Evolutionary conservation across 2,329 filamentous ascomycete genomes (phyloP), one percentile per base, ranked within the genome.

Genomic region (Colletotrichum musae): DNA sequence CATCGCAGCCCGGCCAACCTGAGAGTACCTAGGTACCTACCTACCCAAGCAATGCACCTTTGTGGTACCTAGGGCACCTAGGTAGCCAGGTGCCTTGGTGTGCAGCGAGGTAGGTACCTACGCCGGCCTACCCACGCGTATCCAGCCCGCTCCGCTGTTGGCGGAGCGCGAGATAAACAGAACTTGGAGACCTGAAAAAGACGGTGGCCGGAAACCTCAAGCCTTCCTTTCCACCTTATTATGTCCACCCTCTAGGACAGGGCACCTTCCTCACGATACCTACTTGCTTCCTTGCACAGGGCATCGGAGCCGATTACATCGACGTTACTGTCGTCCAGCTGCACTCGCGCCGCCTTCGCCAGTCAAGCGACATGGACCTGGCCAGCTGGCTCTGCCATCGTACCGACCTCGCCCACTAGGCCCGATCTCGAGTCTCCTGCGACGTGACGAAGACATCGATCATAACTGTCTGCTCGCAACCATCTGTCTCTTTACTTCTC

Each of bases 151-250:
- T 36, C 32, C 32, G 32, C 32, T 36, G 32, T 36, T 36, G 32
- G 41, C 41, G 41, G 51, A 36, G 53, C 52, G 52, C 52, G 26
- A 64, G 52, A 64, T 68, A 58, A 68, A 68, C 64, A 68, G 48
- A 63, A 6, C 32, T 36, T 52, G 28, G 36, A 51, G n/a, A 39
- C 13, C 16, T 28, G 26, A n/a, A 24, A 59, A 61, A 66, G 28
- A 66, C 50, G 48, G 63, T 53, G 63, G 63, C 39, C 36, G 63
- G 48, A 48, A 18, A 53, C 43, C 16, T 53, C 21, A 26, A 39
- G 36, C 9, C 45, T 47, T 6, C 43, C 3, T 10, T 48, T 21
- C 18, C 15, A 21, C n/a, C 9, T 18, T 24, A 36, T 36, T 36
- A 10, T 36, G 36, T 36, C 39, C 26, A 43, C 41, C 13, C 41